Base-by-base conservation (phyloP, 495 filamentous ascomycete species). In the Daldinia grandis region DNA sequence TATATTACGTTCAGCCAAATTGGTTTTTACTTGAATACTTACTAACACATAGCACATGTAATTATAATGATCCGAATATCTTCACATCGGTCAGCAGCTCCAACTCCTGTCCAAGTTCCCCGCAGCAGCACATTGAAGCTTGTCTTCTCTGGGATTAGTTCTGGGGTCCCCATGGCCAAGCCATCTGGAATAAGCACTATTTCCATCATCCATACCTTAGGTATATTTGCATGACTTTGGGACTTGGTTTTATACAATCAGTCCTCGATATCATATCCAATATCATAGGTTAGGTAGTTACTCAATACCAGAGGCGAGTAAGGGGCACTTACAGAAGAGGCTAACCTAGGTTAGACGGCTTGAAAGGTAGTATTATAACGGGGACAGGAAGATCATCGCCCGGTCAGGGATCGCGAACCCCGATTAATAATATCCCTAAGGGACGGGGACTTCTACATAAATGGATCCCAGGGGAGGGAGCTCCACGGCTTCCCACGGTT, bases 401-500 rank as follows among this genome's bases (percentile, higher is more conserved):
- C 35, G 38, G 53, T 33, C 33, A 38, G 31, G 54, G 54, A 35
- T 57, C 54, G 31, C 19, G 35, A 57, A 15, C 9, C 31, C 31
- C 42, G 51, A 55, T 55, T 55, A 55, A 31, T 53, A 27, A 53
- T 53, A 10, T 55, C 27, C 33, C 51, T 30, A n/a, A 3, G 25
- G 17, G 19, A 31, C 53, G 53, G 17, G 53, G 53, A n/a, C n/a
- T 7, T 55, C 53, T 55, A n/a, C n/a, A n/a, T n/a, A 24, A 33
- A 15, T 33, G 30, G 53, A 12, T 35, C 30, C 15, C 38, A 17
- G 2, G n/a, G 37, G 35, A 15, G 30, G 30, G n/a, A 17, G 19
- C 31, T 38, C 54, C 33, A 57, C 54, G 54, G 54, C 12, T 57
- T 57, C 10, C 54, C 54, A 57, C 54, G 54, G 54, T 8, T 57